These are phyloP conservation scores for Trichocladium uniseriatum DNA, from an alignment of 495 filamentous ascomycete species.

Conservation along the genomic window DNA sequence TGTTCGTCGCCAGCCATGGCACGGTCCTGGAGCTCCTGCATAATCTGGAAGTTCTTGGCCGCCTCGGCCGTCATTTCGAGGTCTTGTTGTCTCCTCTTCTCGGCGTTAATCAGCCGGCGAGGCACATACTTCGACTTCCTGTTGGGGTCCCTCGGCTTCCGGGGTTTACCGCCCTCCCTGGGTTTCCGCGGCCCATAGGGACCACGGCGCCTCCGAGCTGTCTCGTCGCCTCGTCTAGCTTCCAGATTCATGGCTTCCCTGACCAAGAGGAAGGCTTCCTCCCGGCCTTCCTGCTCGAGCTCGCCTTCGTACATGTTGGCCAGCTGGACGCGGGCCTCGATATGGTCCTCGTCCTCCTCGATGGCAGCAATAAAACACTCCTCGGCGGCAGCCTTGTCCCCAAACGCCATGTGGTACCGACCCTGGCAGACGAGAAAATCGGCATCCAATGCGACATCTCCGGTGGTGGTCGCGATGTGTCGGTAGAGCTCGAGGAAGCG, in stretches of 20 bases:
- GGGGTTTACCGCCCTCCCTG: not conserved
- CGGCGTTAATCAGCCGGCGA: constrained; percentile 28
- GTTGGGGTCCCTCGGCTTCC: constrained; percentile 15
- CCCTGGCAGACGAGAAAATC: constrained; percentile 61
- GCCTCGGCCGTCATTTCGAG: constrained; percentile 44
- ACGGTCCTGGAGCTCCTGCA: constrained; percentile 42
- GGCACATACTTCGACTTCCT: constrained; percentile 26
- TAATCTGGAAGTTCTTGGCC: constrained; percentile 46
- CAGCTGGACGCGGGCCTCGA: constrained; percentile 60
- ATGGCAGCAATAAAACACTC: constrained; percentile 64
- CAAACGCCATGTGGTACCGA: constrained; percentile 58
- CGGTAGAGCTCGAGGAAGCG: constrained; percentile 64
- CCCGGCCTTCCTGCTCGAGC: constrained; percentile 46
- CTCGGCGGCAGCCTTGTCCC: constrained; percentile 56
- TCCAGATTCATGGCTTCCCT: constrained; percentile 61
- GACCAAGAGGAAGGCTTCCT: constrained; percentile 61
- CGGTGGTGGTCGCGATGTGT: constrained; percentile 44
- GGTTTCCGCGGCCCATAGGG: constrained; percentile 18
- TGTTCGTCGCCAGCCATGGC: constrained; percentile 44
- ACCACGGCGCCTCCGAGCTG: constrained; percentile 8
- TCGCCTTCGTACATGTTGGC: constrained; percentile 71
- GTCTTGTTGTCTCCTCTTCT: constrained; percentile 31
- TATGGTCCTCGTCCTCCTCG: constrained; percentile 54
- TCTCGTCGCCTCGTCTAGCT: constrained; percentile 32
- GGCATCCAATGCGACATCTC: constrained; percentile 47